A percentile compares a stretch with the other conserved stretches of the same genome.
Conservation (phyloP, 2,329 filamentous ascomycete species). For the Rhexocercosporidium sp. region DNA sequence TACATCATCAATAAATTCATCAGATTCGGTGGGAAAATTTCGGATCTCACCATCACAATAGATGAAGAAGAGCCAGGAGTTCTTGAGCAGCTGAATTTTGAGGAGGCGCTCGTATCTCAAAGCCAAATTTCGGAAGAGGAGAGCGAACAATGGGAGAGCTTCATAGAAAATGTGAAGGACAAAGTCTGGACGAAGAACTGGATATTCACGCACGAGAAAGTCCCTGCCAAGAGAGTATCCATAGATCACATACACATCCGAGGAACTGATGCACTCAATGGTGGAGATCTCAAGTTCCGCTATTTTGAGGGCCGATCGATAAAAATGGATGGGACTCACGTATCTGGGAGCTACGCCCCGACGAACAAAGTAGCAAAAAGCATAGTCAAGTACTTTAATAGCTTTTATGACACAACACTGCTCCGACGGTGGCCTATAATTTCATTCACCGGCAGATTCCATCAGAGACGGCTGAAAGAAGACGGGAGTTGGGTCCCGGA, state of each 20-base stretch:
- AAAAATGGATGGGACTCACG: neutral
- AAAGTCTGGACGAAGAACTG: neutral
- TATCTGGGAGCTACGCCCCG: neutral
- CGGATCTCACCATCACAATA: neutral
- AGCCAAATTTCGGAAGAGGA: no score
- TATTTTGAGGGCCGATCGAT: neutral
- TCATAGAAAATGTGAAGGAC: no score
- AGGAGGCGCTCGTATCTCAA: neutral
- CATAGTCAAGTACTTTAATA: neutral
- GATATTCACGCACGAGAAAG: neutral
- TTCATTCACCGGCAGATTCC: neutral
- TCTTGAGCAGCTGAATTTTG: neutral
- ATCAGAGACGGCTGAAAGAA: neutral
- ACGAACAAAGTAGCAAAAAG: neutral
- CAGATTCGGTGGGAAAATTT: neutral
- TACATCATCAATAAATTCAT: neutral
- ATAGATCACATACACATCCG: neutral
- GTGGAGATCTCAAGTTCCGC: neutral
- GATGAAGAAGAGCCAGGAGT: constrained; percentile 4
- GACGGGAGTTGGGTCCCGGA: neutral
- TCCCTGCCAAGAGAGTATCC: neutral
- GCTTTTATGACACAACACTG: no score
- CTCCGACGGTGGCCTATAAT: neutral
- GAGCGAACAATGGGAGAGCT: neutral
- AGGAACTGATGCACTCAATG: neutral